Evolutionary conservation across 257 asterid genomes (phyloP).

Genomic region (Asclepias syriaca): DNA sequence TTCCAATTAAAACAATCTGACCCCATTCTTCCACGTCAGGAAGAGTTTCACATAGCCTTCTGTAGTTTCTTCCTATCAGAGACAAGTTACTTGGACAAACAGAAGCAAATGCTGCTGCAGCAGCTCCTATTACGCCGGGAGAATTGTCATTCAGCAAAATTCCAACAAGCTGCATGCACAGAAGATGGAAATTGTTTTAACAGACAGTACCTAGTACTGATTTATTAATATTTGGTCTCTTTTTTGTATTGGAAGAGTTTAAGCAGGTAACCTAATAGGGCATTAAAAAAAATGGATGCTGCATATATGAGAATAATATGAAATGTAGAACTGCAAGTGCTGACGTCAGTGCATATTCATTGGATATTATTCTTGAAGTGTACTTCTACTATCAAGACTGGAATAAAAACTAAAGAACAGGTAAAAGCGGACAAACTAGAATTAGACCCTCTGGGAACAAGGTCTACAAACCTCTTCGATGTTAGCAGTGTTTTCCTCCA

Average conservation of each 20-base stretch:
- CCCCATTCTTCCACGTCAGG: constrained; percentile 99
- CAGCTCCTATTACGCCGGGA: constrained; percentile 98
- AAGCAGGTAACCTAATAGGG: neutral
- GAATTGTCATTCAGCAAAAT: constrained; percentile 80
- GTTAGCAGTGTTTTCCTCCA: constrained; percentile 68
- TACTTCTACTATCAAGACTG: neutral
- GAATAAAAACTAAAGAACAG: neutral
- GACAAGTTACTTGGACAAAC: constrained; percentile 80
- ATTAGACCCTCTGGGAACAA: neutral
- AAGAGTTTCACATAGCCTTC: constrained; percentile 82
- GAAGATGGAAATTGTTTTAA: constrained; percentile 13
- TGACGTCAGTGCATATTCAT: neutral
- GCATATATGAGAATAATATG: neutral
- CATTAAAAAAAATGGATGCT: neutral
- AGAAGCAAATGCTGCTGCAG: constrained; percentile 90
- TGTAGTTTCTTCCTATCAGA: constrained; percentile 75
- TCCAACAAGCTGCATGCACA: constrained; percentile 62
- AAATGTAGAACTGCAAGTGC: neutral
- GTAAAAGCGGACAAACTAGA: neutral
- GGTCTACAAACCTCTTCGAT: constrained; percentile 64
- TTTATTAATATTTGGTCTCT: neutral
- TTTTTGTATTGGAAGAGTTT: neutral
- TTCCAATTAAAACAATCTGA: constrained; percentile 77
- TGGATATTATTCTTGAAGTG: neutral
- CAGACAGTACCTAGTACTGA: neutral